A percentile compares a stretch with the other conserved stretches of the same genome.
phyloP scores from a whole-genome alignment of 345 rosid species.

The Firmiana major region DNA sequence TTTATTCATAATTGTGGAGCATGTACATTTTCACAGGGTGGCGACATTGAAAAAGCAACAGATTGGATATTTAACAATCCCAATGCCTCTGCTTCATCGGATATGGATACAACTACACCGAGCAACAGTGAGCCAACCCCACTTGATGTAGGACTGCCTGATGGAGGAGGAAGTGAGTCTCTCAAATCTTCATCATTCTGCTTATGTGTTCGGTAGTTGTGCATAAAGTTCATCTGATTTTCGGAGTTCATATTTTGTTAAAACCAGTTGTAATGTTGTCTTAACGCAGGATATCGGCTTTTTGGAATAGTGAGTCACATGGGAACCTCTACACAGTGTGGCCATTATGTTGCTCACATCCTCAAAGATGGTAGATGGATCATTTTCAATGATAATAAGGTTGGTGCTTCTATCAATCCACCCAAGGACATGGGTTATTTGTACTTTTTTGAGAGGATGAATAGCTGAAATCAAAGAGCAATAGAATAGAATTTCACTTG shows the following conservation, averaged over 20 bases:
- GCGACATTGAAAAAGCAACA: slow-evolving; percentile 91
- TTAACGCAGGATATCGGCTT: slow-evolving; percentile 68
- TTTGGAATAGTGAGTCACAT: slow-evolving; percentile 91
- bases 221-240: neutral
- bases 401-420: slow-evolving; percentile 71
- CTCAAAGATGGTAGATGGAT: slow-evolving; percentile 83
- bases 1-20: neutral
- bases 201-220: neutral
- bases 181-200: slow-evolving; percentile 8
- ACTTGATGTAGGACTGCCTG: slow-evolving; percentile 49
- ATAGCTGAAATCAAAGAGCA: slow-evolving; percentile 29
- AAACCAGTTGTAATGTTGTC: neutral
- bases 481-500: neutral
- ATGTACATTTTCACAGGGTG: slow-evolving; percentile 49
- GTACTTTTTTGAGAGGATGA: slow-evolving; percentile 85
- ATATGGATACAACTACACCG: slow-evolving; percentile 67
- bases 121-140: slow-evolving; percentile 36
- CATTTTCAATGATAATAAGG: slow-evolving; percentile 87
- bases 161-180: slow-evolving; percentile 92
- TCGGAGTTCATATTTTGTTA: neutral
- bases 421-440: slow-evolving; percentile 97
- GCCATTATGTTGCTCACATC: slow-evolving; percentile 95
- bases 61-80: slow-evolving; percentile 98
- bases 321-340: slow-evolving; percentile 90
- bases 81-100: slow-evolving; percentile 55